Base-by-base conservation (phyloP, 257 asterid species). In the Nicotiana noctiflora region DNA sequence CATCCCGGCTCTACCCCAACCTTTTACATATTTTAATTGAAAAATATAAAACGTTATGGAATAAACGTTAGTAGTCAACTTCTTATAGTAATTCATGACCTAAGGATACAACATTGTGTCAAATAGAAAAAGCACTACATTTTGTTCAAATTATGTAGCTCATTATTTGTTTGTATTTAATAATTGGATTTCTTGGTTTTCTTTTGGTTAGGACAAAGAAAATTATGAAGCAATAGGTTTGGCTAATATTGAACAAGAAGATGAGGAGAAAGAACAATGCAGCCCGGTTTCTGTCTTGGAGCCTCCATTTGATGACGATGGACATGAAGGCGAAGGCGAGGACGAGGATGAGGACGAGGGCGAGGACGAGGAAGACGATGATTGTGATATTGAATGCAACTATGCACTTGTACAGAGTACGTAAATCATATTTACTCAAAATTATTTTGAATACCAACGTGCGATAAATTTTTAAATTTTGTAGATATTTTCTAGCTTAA, bases 211-310 rank as follows among this genome's bases (percentile, higher is more conserved):
- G 94, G 90, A 89, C 6, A 86, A 84, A 18, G 87, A 64, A 46
- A 86, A 78, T 12, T 76, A 10, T 18, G 88, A 82, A 84, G 61
- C 67, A 7, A 65, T 76, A 62, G 85, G 75, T 27, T 66, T 65
- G 18, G 80, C 23, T 55, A 83, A 81, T 6, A 70, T 75, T 51
- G 84, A 81, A 19, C 85, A 72, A 80, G 81, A 59, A 64, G 93
- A 81, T 5, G 97, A 86, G 49, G 97, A 91, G 76, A 92, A 90
- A 65, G 97, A 93, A 32, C 99, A 93, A 82, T 87, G 91, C 78
- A 95, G 99, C 64, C 98, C 98, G 0, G 98, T 91, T 9, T 95
- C 98, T 0, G 89, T 95, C 14, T 63, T 95, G 72, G 98, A 90
- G 34, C 88, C 92, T 79, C 93, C 89, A 0, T 95, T 91, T 31